Conservation (phyloP, 2,329 filamentous ascomycete species). For the Orbilia javanica region DNA sequence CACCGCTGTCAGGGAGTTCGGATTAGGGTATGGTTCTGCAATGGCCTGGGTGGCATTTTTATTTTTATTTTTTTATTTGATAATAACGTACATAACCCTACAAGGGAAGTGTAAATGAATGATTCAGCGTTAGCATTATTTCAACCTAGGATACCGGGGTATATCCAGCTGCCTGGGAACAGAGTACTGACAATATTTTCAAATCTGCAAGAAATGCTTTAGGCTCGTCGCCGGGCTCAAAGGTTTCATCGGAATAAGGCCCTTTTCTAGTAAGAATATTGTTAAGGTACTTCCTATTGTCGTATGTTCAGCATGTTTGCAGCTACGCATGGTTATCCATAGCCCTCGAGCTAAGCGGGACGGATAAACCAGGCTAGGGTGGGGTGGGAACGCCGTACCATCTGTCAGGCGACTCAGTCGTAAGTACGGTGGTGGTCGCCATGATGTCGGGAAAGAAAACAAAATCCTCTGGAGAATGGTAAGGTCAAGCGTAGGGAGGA, state of each 20-base stretch:
- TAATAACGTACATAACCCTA: slow-evolving; percentile 64
- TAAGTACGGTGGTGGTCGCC: slow-evolving; percentile 49
- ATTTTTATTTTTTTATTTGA: slow-evolving; percentile 12
- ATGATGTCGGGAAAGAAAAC: slow-evolving; percentile 13
- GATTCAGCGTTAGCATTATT: slow-evolving; percentile 20
- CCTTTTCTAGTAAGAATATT: slow-evolving; percentile 80
- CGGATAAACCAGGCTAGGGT: slow-evolving; percentile 33
- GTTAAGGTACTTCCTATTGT: slow-evolving; percentile 82
- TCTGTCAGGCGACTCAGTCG: slow-evolving; percentile 52
- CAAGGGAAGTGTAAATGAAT: not conserved
- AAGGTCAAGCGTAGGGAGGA: not conserved
- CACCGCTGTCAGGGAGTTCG: slow-evolving; percentile 73
- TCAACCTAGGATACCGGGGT: not conserved
- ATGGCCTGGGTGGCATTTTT: slow-evolving; percentile 26
- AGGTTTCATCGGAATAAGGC: slow-evolving; percentile 81
- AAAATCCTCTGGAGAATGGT: not conserved
- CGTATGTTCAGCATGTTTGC: slow-evolving; percentile 23
- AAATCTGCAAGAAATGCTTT: slow-evolving; percentile 74
- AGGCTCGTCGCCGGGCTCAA: slow-evolving; percentile 69
- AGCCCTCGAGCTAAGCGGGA: slow-evolving; percentile 44
- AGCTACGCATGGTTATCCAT: not conserved
- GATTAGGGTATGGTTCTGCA: slow-evolving; percentile 59
- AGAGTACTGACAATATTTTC: slow-evolving; percentile 77
- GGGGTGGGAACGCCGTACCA: slow-evolving; percentile 40
- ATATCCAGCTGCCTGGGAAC: not conserved